Evolutionary conservation across 1,284 basidiomycete genomes (phyloP).

Genomic region (Tilletia indica): DNA sequence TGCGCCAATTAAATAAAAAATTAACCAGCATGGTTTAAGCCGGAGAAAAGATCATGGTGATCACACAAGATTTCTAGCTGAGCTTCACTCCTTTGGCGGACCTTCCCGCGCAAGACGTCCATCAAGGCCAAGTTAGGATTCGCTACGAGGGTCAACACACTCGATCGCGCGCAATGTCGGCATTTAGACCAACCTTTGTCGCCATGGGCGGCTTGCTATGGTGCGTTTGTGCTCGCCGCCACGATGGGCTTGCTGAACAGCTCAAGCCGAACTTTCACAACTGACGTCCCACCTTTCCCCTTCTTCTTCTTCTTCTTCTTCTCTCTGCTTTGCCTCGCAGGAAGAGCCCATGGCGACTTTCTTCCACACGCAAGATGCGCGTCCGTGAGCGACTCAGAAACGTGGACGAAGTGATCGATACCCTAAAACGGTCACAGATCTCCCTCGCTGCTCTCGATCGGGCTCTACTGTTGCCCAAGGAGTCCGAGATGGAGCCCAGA

Average conservation of each 20-base stretch:
- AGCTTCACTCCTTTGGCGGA: too few species aligned
- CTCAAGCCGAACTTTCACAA: too few species aligned
- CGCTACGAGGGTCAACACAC: conserved; percentile 44
- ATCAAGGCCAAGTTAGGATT: too few species aligned
- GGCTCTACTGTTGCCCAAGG: conserved; percentile 77
- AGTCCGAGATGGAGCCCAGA: conserved; percentile 77
- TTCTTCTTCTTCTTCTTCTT: conserved; percentile 17
- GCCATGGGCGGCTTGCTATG: conserved; percentile 74
- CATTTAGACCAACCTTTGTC: conserved; percentile 69
- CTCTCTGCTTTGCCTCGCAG: conserved; percentile 58
- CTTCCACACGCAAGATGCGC: conserved; percentile 84
- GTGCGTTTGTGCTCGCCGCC: conserved; percentile 57
- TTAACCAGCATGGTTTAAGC: too few species aligned
- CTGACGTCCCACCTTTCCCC: neutral
- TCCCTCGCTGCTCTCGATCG: conserved; percentile 71
- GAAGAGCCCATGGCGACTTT: conserved; percentile 93
- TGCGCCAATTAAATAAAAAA: too few species aligned
- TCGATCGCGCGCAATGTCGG: conserved; percentile 63
- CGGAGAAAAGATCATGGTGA: too few species aligned
- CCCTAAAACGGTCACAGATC: conserved; percentile 77
- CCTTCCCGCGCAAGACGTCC: too few species aligned
- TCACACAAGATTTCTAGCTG: too few species aligned
- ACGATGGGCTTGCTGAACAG: too few species aligned
- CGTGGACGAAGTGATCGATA: conserved; percentile 88
- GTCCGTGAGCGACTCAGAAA: conserved; percentile 81